A percentile compares a stretch with the other conserved stretches of the same genome.
Evolutionary conservation across 2,329 filamentous ascomycete genomes (phyloP).

Genomic region (Exophiala spinifera): DNA sequence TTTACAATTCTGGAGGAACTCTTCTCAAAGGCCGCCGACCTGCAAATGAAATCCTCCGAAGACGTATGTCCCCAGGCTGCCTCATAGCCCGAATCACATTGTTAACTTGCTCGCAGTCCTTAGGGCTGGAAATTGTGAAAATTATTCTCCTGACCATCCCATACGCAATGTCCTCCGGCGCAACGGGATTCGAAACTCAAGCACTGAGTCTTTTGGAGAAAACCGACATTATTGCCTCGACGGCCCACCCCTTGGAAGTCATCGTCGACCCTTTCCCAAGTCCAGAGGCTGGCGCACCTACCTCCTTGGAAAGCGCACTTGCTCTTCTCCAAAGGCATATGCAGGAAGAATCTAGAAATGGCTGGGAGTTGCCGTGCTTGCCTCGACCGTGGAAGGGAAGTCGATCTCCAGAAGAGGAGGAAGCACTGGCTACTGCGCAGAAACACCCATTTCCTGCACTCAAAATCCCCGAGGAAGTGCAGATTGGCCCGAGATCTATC

Average conservation of each 20-base stretch:
- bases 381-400: conserved; percentile 52
- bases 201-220: conserved; percentile 81
- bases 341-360: conserved; percentile 67
- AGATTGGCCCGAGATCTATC: conserved; percentile 69
- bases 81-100: neutral
- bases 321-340: conserved; percentile 82
- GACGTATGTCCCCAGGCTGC: conserved; percentile 62
- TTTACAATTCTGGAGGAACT: conserved; percentile 83
- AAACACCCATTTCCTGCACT: conserved; percentile 79
- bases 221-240: conserved; percentile 89
- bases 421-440: conserved; percentile 56
- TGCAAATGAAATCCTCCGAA: conserved; percentile 89
- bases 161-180: conserved; percentile 73
- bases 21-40: conserved; percentile 85
- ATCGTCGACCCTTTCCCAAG: conserved; percentile 80
- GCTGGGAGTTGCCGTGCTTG: conserved; percentile 70
- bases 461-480: conserved; percentile 69
- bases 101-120: conserved; percentile 43
- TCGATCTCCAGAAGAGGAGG: conserved; percentile 47
- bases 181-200: conserved; percentile 62
- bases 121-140: conserved; percentile 84
- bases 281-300: conserved; percentile 53
- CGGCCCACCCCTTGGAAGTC: conserved; percentile 78
- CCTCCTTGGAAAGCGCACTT: conserved; percentile 68
- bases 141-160: conserved; percentile 93